Evolutionary conservation across 148 eudicot genomes (phyloP).

Genomic region (Vaccinium corymbosum): DNA sequence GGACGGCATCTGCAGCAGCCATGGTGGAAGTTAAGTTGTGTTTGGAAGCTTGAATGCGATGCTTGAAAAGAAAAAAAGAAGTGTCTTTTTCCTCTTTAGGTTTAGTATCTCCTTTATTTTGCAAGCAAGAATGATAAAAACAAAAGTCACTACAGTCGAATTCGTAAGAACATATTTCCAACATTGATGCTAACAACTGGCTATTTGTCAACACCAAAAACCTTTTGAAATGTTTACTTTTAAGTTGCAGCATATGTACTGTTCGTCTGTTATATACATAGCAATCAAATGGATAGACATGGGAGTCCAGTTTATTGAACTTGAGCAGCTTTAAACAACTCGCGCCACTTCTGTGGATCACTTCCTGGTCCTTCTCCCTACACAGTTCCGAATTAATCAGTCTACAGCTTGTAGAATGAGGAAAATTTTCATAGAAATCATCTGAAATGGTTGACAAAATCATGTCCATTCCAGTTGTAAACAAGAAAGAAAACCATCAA

Average conservation of each 20-base stretch:
- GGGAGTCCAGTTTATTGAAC: background rate
- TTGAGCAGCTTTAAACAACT: conserved; percentile 66
- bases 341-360: conserved; percentile 67
- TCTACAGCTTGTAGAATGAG: background rate
- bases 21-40: no score
- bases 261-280: background rate
- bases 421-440: background rate
- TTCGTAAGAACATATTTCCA: no score
- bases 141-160: no score
- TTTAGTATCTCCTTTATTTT: background rate
- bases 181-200: no score
- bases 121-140: no score
- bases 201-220: background rate
- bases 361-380: conserved; percentile 97
- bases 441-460: background rate
- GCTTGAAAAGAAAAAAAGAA: no score
- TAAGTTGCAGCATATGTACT: conserved; percentile 4
- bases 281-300: background rate
- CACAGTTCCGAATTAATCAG: conserved; percentile 17
- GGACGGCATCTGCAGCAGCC: no score
- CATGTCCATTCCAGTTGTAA: background rate
- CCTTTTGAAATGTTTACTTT: background rate
- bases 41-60: no score
- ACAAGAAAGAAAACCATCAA: background rate
- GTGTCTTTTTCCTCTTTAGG: background rate